Base-by-base conservation (phyloP, 495 filamentous ascomycete species). In the Neurospora sp. region DNA sequence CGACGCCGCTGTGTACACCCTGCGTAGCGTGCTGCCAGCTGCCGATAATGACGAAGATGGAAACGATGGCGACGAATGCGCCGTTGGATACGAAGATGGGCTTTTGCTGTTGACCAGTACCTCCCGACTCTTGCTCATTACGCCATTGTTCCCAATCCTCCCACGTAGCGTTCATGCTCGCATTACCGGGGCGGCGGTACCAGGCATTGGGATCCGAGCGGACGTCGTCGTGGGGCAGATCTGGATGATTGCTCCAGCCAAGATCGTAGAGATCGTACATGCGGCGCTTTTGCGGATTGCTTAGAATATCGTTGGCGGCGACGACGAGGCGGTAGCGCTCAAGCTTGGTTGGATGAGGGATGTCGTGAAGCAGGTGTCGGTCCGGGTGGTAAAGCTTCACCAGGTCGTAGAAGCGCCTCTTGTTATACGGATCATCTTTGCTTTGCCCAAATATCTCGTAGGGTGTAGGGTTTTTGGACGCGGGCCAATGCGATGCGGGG, bases 371-470 rank as follows among this genome's bases (percentile, higher is more conserved):
- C 31, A 31, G 82, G 59, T 87, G 84, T 31, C 89, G 90, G 82
- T 99, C 96, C 0, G 96, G 96, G 77, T 99, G 96, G 82, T 99
- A 99, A 69, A 97, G 84, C 83, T 97, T 98, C 42, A 97, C 94
- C 39, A 99, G 87, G 75, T 96, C 89, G 80, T 94, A 94, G 86
- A 92, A 99, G 39, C 90, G 87, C 18, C 82, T 77, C 82, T 98
- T 98, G 74, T 88, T 90, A 79, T 99, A 99, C 18, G 90, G 87
- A 20, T 88, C 88, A 37, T 79, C 84, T 74, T 83, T 87, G 39
- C 86, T 83, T 73, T 90, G 85, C 66, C 89, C 84, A 75, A 98
- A 89, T 76, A 99, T 92, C 75, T 99, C 92, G 80, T 99, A 98
- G 0, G 96, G 96, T 1, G 95, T 96, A n/a, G 92, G 92, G 66